Conservation (phyloP, 83 land plant species). For the Picea mariana region DNA sequence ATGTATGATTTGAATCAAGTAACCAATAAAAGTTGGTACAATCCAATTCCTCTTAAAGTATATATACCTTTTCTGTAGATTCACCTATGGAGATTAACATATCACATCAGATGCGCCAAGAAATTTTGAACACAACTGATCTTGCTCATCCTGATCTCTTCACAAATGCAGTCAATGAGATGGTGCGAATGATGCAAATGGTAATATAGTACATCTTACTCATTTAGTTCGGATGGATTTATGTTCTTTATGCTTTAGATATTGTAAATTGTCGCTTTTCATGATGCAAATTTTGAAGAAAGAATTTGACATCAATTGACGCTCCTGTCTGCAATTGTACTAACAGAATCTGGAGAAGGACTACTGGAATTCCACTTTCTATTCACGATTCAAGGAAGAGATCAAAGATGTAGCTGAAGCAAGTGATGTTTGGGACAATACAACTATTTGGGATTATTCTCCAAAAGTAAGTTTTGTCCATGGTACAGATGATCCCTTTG, state of each 20-base stretch:
- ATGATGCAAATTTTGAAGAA: neutral
- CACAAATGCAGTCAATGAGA: slow-evolving; percentile 43
- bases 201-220: slow-evolving; percentile 21
- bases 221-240: neutral
- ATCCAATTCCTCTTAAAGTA: neutral
- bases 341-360: slow-evolving; percentile 59
- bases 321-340: neutral
- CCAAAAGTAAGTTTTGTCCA: slow-evolving; percentile 40
- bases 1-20: neutral
- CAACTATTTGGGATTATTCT: slow-evolving; percentile 32
- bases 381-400: slow-evolving; percentile 49
- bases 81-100: slow-evolving; percentile 66
- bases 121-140: slow-evolving; percentile 50
- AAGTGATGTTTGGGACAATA: slow-evolving; percentile 32
- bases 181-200: slow-evolving; percentile 56
- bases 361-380: slow-evolving; percentile 61
- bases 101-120: slow-evolving; percentile 52
- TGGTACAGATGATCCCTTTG: slow-evolving; percentile 43
- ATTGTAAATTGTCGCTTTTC: neutral
- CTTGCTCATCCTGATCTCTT: slow-evolving; percentile 58
- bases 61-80: slow-evolving; percentile 27
- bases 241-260: neutral
- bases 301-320: neutral
- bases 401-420: slow-evolving; percentile 18
- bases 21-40: neutral